Evolutionary conservation across 179 eudicot species (phyloP), one percentile per base, ranked within the genome.

Genomic region (Actinidia polygama): DNA sequence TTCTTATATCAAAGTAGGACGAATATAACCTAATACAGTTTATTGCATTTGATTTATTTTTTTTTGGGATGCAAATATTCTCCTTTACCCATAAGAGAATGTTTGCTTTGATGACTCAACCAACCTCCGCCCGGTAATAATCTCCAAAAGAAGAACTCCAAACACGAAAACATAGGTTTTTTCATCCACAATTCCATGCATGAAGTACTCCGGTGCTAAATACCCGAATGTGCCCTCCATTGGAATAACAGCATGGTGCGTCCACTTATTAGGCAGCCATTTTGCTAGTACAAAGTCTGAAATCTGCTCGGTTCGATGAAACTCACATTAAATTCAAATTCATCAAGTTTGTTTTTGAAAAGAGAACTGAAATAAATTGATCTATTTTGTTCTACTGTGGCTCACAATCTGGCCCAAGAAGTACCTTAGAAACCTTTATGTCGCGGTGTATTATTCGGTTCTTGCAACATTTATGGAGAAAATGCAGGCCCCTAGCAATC

Each of bases 191-290:
- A 90, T 91, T 58, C 99, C 99, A 77, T 95, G 95, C 97, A 94
- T 91, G 87, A 95, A 93, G 83, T 95, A 95, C 88, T 95, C 99
- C 21, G 99, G 99, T 15, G 99, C 99, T 15, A 95, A 86, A 91
- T 95, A 95, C 19, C 99, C 99, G 54, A 95, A 95, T 8, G 99
- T 95, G 19, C 99, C 99, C 84, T 95, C 99, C n/a, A 95, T 87
- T 55, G 98, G 93, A 49, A 88, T 83, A 3, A 87, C 89, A 6
- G 94, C 92, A 72, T 93, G 94, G 78, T 89, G 95, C 19, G 86
- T 89, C 84, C 85, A 87, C 83, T 91, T 85, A 82, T 79, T 90
- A 0, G 98, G 99, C 6, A 95, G 83, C 99, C 99, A 95, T 87
- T 92, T 95, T 57, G 99, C 99, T 0, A 95, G 95, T 63, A 98